Percentiles rank a stretch among this genome's conserved stretches.
Conservation (phyloP, 1,284 basidiomycete species). For the Microbotryum silenes-acaulis region DNA sequence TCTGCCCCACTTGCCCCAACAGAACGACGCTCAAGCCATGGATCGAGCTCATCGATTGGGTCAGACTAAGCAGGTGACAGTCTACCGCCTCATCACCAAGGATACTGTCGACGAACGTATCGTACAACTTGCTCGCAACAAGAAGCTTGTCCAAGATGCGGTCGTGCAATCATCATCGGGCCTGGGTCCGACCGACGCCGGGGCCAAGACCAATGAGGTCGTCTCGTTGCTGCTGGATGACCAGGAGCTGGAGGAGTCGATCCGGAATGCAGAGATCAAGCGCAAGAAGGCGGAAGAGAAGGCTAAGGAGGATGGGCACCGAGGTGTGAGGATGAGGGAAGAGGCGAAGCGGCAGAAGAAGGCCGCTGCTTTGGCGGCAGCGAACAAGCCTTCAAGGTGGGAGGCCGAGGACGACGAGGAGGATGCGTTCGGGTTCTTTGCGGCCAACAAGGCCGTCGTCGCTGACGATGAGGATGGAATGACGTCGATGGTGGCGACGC, state of each 20-base stretch:
- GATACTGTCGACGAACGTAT: constrained; percentile 99
- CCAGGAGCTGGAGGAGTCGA: constrained; percentile 50
- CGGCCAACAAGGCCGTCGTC: no score
- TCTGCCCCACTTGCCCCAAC: background rate
- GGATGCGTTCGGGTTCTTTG: constrained; percentile 8
- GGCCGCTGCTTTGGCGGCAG: constrained; percentile 6
- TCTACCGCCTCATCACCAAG: constrained; percentile 91
- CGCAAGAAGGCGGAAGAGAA: constrained; percentile 42
- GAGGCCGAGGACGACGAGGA: constrained; percentile 27
- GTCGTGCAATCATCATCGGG: constrained; percentile 83
- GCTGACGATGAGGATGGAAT: no score
- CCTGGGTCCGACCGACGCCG: constrained; percentile 43
- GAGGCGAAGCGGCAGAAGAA: constrained; percentile 9
- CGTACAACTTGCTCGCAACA: constrained; percentile 70
- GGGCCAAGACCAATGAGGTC: constrained; percentile 89
- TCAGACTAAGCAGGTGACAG: constrained; percentile 97
- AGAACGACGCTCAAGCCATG: constrained; percentile 98
- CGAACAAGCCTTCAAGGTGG: constrained; percentile 7
- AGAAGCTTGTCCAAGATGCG: constrained; percentile 77
- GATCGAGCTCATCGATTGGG: constrained; percentile 97
- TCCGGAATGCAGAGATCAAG: constrained; percentile 39
- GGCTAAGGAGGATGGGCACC: constrained; percentile 16
- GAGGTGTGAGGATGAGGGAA: constrained; percentile 21
- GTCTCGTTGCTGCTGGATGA: constrained; percentile 92
- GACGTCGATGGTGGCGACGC: no score